A percentile compares a stretch with the other conserved stretches of the same genome.
Evolutionary conservation across 139 green algal species (phyloP).

Genomic region (Penium margaritaceum): DNA sequence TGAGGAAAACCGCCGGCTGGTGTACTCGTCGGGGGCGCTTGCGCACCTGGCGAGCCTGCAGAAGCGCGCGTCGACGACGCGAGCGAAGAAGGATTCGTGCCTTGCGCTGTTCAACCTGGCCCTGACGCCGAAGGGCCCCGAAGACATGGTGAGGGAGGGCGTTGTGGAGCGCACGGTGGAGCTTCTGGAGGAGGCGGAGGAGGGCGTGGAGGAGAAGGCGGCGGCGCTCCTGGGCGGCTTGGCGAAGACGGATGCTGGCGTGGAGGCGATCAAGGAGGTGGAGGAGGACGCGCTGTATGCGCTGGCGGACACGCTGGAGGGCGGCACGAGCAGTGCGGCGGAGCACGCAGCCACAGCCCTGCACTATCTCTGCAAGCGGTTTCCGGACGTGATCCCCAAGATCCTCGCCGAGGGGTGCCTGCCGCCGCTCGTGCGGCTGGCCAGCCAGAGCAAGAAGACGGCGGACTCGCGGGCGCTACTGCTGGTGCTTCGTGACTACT

Average conservation of each 20-base stretch:
- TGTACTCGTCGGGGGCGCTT: not conserved
- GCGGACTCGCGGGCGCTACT: not conserved
- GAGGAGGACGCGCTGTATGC: not conserved
- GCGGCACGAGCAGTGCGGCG: not conserved
- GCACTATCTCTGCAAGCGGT: not conserved
- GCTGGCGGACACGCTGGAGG: not conserved
- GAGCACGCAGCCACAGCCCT: not conserved
- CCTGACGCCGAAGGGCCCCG: not conserved
- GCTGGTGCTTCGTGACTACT: not conserved
- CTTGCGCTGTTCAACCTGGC: constrained; percentile 2
- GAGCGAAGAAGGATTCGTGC: not conserved
- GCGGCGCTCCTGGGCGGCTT: not conserved
- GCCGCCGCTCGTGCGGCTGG: not conserved
- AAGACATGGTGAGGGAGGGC: not conserved
- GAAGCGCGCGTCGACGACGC: not conserved
- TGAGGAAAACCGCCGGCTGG: not conserved
- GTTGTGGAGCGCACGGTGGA: not conserved
- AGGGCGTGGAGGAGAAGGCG: constrained; percentile 5
- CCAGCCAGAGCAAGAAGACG: not conserved
- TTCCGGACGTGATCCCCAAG: not conserved
- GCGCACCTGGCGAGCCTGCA: not conserved
- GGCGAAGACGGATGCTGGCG: not conserved
- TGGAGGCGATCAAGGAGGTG: not conserved
- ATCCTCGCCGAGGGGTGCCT: not conserved
- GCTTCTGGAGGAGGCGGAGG: not conserved